A percentile compares a stretch with the other conserved stretches of the same genome.
phyloP scores from a whole-genome alignment of 1,284 basidiomycete genomes.

The Apiotrichum gracile region DNA sequence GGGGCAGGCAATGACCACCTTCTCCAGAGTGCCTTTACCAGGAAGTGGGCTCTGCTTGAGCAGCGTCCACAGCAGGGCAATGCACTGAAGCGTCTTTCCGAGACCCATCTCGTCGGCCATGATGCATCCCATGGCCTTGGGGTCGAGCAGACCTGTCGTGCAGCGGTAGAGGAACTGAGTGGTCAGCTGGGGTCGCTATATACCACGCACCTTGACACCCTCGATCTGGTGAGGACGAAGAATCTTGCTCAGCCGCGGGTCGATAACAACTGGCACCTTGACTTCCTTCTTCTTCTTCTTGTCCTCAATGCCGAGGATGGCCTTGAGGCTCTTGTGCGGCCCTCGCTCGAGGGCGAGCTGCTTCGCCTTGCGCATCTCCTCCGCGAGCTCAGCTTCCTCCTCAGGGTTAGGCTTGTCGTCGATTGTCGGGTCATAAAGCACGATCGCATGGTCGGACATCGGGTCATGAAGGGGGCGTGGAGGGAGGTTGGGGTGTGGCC shows the following conservation, averaged over 20 bases:
- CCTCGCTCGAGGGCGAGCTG: slow-evolving; percentile 56
- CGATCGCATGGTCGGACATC: slow-evolving; percentile 96
- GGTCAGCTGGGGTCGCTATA: slow-evolving; percentile 12
- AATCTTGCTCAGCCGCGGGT: slow-evolving; percentile 78
- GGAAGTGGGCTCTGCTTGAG: slow-evolving; percentile 90
- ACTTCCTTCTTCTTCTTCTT: slow-evolving; percentile 60
- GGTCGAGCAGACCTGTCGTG: slow-evolving; percentile 84
- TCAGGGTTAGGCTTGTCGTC: slow-evolving; percentile 85
- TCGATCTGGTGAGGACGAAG: slow-evolving; percentile 96
- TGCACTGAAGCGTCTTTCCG: slow-evolving; percentile 92
- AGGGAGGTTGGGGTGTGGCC: slow-evolving; percentile 73
- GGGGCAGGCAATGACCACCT: slow-evolving; percentile 96
- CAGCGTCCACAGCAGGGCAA: slow-evolving; percentile 93
- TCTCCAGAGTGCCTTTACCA: slow-evolving; percentile 84
- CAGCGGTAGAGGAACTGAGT: slow-evolving; percentile 82
- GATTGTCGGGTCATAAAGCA: slow-evolving; percentile 93
- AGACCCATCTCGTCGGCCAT: slow-evolving; percentile 99
- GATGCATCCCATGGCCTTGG: slow-evolving; percentile 93
- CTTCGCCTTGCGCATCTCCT: slow-evolving; percentile 62
- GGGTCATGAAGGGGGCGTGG: slow-evolving; percentile 93
- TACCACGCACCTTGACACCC: slow-evolving; percentile 75
- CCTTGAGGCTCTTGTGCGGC: slow-evolving; percentile 85
- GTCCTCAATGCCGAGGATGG: slow-evolving; percentile 66
- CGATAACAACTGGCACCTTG: slow-evolving; percentile 95
- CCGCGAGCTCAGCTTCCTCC: slow-evolving; percentile 42